Evolutionary conservation across 2,329 filamentous ascomycete genomes (phyloP).

Genomic region (Aspergillus phoenicis): DNA sequence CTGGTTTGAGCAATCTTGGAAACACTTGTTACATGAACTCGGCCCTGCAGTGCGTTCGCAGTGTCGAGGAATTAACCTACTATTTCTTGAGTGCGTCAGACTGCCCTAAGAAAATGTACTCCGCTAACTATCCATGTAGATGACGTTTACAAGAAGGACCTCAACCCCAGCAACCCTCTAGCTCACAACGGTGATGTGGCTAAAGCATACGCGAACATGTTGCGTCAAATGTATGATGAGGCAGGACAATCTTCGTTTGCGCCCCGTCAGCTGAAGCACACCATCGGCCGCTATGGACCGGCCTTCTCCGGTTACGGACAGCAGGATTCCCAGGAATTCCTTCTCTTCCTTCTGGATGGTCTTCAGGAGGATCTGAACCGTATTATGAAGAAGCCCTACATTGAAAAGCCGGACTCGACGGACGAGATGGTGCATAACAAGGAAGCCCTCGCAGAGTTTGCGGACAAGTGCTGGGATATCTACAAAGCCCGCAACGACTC

Average conservation of each 20-base stretch:
- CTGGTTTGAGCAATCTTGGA: slow-evolving; percentile 85
- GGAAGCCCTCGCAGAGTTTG: slow-evolving; percentile 78
- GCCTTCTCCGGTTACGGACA: slow-evolving; percentile 93
- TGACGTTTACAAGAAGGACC: slow-evolving; percentile 72
- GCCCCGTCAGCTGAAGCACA: slow-evolving; percentile 79
- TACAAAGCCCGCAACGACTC: slow-evolving; percentile 93
- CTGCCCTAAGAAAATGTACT: not conserved
- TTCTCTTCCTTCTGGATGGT: slow-evolving; percentile 91
- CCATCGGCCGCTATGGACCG: slow-evolving; percentile 77
- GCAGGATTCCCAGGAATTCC: slow-evolving; percentile 95
- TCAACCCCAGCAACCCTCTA: slow-evolving; percentile 83
- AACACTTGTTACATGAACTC: slow-evolving; percentile 99
- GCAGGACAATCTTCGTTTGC: slow-evolving; percentile 67
- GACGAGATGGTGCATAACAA: slow-evolving; percentile 90
- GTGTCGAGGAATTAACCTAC: slow-evolving; percentile 87
- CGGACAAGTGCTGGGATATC: slow-evolving; percentile 85
- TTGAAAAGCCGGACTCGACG: slow-evolving; percentile 95
- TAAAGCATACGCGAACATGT: slow-evolving; percentile 74
- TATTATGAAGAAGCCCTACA: slow-evolving; percentile 93
- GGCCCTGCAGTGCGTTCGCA: slow-evolving; percentile 89
- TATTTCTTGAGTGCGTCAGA: slow-evolving; percentile 70
- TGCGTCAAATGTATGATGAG: slow-evolving; percentile 77
- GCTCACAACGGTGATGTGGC: slow-evolving; percentile 85
- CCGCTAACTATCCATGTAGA: slow-evolving; percentile 38
- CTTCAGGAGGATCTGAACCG: slow-evolving; percentile 94